Conservation (phyloP, 768 basidiomycete species). For the Termitomyces titanicus region DNA sequence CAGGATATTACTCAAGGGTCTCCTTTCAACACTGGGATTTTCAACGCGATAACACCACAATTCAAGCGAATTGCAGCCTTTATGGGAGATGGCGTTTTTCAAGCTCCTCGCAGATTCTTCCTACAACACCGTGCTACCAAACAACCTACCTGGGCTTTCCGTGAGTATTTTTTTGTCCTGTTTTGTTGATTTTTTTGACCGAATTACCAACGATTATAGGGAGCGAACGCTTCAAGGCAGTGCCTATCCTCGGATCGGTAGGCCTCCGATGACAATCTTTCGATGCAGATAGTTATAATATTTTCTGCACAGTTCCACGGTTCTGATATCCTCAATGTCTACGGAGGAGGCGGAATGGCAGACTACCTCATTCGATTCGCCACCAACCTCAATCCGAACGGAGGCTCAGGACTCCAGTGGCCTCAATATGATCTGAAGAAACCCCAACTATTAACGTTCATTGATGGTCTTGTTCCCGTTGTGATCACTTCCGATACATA, state of each 20-base stretch:
- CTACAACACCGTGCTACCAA: constrained; percentile 34
- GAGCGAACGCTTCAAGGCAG: constrained; percentile 40
- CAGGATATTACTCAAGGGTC: constrained; percentile 38
- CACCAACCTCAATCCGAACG: constrained; percentile 42
- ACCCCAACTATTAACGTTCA: constrained; percentile 37
- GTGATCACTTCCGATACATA: constrained; percentile 40
- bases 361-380: constrained; percentile 46
- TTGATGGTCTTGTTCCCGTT: constrained; percentile 29
- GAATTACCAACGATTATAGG: constrained; percentile 31
- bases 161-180: constrained; percentile 21
- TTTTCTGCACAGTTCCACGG: constrained; percentile 31
- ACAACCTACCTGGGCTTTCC: constrained; percentile 41
- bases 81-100: constrained; percentile 47
- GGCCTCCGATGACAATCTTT: constrained; percentile 4
- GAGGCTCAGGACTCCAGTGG: constrained; percentile 33
- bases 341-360: constrained; percentile 36
- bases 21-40: constrained; percentile 41
- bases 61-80: constrained; percentile 50
- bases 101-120: constrained; percentile 48
- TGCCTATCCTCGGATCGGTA: constrained; percentile 43
- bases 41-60: constrained; percentile 40
- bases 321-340: constrained; percentile 40
- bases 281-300: not conserved
- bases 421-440: constrained; percentile 34
- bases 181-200: constrained; percentile 5